These are phyloP conservation scores for Mucor racemosus DNA, from an alignment of 371 early-diverging fungal species.

Conservation along the genomic window DNA sequence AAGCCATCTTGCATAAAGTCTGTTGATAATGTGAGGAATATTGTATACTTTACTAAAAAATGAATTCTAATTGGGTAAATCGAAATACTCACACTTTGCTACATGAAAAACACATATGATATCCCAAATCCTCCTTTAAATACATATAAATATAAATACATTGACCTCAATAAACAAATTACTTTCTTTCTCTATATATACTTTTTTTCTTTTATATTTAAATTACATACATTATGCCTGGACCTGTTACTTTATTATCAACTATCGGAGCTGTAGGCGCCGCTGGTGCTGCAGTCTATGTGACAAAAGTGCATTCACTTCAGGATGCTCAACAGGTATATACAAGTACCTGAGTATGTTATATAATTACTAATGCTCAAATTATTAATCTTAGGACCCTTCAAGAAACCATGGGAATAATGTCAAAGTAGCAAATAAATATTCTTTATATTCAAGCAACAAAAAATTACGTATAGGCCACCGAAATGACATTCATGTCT, in stretches of 20 bases:
- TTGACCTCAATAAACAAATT: too few relatives aligned
- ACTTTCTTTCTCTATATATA: too few relatives aligned
- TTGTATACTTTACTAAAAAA: constrained; percentile 17
- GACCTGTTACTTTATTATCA: not conserved
- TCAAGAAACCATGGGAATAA: not conserved
- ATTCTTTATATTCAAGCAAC: not conserved
- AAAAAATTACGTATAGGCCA: not conserved
- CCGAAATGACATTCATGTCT: constrained; percentile 6
- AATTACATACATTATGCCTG: not conserved
- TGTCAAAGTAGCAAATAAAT: not conserved
- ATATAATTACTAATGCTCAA: too few relatives aligned
- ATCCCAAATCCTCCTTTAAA: not conserved
- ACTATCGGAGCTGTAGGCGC: constrained; percentile 5
- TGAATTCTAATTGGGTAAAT: constrained; percentile 1
- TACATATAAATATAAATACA: too few relatives aligned
- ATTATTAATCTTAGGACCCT: not conserved
- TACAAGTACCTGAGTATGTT: too few relatives aligned
- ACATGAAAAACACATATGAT: not conserved
- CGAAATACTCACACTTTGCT: not conserved
- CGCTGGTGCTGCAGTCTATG: constrained; percentile 8
- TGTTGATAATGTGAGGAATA: constrained; percentile 17
- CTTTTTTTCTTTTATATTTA: too few relatives aligned
- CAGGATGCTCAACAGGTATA: not conserved
- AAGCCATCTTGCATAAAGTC: constrained; percentile 24
- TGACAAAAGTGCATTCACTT: not conserved